Conservation (phyloP, 2,329 filamentous ascomycete genomes). For the Trichoderma oligosporum region DNA sequence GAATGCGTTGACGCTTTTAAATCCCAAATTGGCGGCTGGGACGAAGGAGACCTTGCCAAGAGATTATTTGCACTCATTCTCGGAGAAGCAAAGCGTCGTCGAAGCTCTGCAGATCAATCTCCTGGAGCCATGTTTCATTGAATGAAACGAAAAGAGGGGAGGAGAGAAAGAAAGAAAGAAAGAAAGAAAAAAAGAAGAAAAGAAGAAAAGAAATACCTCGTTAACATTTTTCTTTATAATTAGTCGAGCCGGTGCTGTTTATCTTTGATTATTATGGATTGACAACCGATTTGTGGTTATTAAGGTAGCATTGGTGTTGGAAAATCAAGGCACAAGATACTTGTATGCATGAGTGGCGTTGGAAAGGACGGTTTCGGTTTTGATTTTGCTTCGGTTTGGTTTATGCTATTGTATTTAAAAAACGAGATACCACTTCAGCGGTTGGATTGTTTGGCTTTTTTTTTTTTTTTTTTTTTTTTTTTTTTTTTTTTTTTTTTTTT, state of each 20-base stretch:
- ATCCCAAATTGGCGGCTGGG: constrained; percentile 47
- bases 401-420: not conserved
- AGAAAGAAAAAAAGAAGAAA: not conserved
- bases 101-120: constrained; percentile 19
- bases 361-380: not conserved
- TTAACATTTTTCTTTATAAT: not conserved
- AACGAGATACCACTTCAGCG: constrained; percentile 17
- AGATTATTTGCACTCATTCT: constrained; percentile 51
- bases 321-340: not conserved
- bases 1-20: constrained; percentile 55
- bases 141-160: not conserved
- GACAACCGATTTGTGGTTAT: not conserved
- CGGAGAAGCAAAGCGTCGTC: constrained; percentile 41
- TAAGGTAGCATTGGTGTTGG: constrained; percentile 14
- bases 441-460: constrained; percentile 3
- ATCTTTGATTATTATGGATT: not conserved
- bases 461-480: not conserved
- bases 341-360: constrained; percentile 18
- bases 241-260: not conserved
- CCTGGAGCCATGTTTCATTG: constrained; percentile 33
- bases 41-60: constrained; percentile 47
- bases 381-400: not conserved
- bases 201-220: not conserved
- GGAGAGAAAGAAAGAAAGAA: not conserved
- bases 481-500: not conserved